Evolutionary conservation across 371 early-diverging fungal genomes (phyloP).

Genomic region (Cokeromyces recurvatus): DNA sequence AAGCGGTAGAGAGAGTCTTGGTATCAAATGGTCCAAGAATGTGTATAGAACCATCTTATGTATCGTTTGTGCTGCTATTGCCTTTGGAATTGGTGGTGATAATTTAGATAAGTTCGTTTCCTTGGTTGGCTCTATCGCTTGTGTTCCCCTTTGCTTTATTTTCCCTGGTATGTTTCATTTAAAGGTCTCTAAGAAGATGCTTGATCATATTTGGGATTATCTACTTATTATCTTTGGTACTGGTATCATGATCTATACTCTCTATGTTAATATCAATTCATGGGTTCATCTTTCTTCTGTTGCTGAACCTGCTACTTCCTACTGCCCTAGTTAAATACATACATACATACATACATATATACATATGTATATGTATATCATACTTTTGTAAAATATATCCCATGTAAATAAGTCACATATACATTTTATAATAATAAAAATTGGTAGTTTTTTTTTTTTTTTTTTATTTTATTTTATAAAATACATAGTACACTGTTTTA

Average conservation of each 20-base stretch:
- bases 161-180: constrained; percentile 70
- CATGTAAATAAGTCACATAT: too few species aligned
- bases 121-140: constrained; percentile 43
- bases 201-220: constrained; percentile 28
- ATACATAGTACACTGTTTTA: too few species aligned
- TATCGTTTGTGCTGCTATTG: constrained; percentile 44
- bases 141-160: constrained; percentile 60
- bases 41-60: constrained; percentile 47
- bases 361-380: too few species aligned
- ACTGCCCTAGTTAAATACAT: constrained; percentile 3
- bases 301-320: not conserved
- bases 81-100: constrained; percentile 59
- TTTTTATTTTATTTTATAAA: too few species aligned
- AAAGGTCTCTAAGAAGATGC: constrained; percentile 32
- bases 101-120: constrained; percentile 73
- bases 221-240: constrained; percentile 49
- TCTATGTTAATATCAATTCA: constrained; percentile 23
- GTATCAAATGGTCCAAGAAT: constrained; percentile 72
- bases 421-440: too few species aligned
- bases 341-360: not conserved
- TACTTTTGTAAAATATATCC: too few species aligned
- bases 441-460: too few species aligned
- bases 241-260: constrained; percentile 43
- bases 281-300: constrained; percentile 17
- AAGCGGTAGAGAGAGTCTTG: constrained; percentile 23